Conservation (phyloP, 2,329 filamentous ascomycete species). For the Emmonsiellopsis sp. region DNA sequence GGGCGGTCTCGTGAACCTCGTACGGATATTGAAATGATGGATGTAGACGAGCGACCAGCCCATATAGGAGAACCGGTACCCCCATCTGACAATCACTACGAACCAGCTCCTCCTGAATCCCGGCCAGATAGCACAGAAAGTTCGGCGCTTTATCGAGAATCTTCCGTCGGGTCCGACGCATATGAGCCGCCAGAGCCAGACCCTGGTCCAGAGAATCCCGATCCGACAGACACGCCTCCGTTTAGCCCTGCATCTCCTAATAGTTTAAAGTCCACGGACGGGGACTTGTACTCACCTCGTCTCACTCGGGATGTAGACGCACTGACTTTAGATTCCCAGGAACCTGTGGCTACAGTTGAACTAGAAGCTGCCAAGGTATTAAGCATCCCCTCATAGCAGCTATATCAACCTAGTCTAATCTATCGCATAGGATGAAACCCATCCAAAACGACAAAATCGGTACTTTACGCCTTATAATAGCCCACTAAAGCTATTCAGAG, state of each 20-base stretch:
- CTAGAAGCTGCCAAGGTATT: constrained; percentile 18
- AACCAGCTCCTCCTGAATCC: constrained; percentile 5
- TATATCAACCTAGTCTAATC: constrained; percentile 19
- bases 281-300: constrained; percentile 15
- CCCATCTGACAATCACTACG: constrained; percentile 5
- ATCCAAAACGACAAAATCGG: constrained; percentile 11
- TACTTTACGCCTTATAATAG: constrained; percentile 65
- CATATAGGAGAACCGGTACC: not conserved
- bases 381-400: no score
- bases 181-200: constrained; percentile 48
- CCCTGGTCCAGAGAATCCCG: constrained; percentile 17
- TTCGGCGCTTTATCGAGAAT: constrained; percentile 16
- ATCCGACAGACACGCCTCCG: constrained; percentile 29
- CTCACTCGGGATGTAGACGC: constrained; percentile 18
- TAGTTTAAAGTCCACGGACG: constrained; percentile 18
- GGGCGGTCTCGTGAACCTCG: not conserved
- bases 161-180: constrained; percentile 37
- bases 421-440: constrained; percentile 18
- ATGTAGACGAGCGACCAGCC: not conserved
- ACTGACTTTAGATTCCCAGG: constrained; percentile 26
- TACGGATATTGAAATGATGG: not conserved
- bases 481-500: constrained; percentile 71
- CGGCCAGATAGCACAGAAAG: not conserved
- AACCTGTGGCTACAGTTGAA: constrained; percentile 15
- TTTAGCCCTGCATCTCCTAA: constrained; percentile 34